Base-by-base conservation (phyloP, 225 moss, liverwort and hornwort species). In the Takakia lepidozioides region DNA sequence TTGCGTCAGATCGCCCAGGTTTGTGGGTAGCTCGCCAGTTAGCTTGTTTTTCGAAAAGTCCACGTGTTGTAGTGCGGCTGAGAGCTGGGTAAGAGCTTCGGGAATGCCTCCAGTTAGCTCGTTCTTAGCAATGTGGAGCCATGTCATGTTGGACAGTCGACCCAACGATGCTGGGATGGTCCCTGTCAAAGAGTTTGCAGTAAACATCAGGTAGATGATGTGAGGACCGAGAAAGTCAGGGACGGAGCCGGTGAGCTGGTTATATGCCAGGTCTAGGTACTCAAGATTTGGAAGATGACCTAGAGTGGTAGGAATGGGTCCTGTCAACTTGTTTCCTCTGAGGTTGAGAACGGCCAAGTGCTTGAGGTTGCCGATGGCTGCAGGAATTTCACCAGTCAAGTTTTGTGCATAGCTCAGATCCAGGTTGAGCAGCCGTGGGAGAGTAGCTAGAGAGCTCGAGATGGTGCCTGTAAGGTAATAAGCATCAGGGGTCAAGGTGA, bases 361-460 rank as follows among this genome's bases (percentile, higher is more conserved):
- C n/a, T n/a, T n/a, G n/a, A n/a, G n/a, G n/a, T n/a, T n/a, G n/a
- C n/a, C n/a, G n/a, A 71, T 30, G 29, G 32, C 47, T 27, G 65
- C 2, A 29, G 65, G 71, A 51, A 71, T 59, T 3, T 50, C 10
- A 2, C 65, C 71, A 11, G 71, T 40, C 28, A 71, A 60, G 32
- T 54, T 60, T 59, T 71, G 59, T 59, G 65, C 26, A 25, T 46
- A 16, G 56, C 71, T 71, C 71, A 71, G 65, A 56, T 71, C 70
- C 40, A 65, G 64, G 43, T 26, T 48, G 48, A 22, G 57, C 5
- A 72, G 58, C 41, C 67, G 19, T 10, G 48, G 43, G 43, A 72
- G 43, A 26, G 61, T 62, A 34, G 53, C 57, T 43, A 72, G 57
- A 49, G 62, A 29, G 18, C 61, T 47, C 17, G 72, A 67, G 38